Evolutionary conservation across 164 flowering plant genomes (phyloP), one percentile per base, ranked within the genome.

Genomic region (Platanus orientalis): DNA sequence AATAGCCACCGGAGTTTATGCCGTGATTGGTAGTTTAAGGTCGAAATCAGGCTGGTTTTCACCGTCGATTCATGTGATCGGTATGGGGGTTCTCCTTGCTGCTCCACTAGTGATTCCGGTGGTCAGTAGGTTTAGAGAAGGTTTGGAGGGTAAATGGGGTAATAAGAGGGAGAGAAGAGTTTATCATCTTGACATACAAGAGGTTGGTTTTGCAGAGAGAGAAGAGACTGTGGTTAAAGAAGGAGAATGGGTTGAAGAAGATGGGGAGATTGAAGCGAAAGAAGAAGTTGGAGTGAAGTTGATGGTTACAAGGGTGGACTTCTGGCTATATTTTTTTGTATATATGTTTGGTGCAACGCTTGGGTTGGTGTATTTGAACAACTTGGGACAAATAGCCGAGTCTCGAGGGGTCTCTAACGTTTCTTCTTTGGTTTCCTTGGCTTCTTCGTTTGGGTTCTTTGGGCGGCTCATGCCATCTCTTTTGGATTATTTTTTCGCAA

Each of bases 371-470:
- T 94, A 64, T 60, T 36, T 89, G 71, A 91, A 89, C 63, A 89
- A 94, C 67, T 65, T 94, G 77, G 99, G 99, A 17, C 99, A 94
- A 63, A 88, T 94, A 21, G 92, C 90, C 0, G 96, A 91, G 64
- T 89, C 97, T 49, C 88, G 97, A 29, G 87, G 92, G 2, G 71
- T 63, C 55, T 60, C 85, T 0, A 64, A 62, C 29, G 71, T 84
- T 10, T 78, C 94, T 21, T 71, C 87, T 51, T 60, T 94, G 64
- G 96, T 94, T 30, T 81, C 99, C 2, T 54, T 94, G 69, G 80
- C 96, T 36, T 91, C 97, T 20, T 82, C 97, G 0, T 91, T 86
- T 17, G 77, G 85, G 1, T 94, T 94, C 83, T 91, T 94, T 27
- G 99, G 99, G 13, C 96, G 97, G 40, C 89, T 91, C 69, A 1